phyloP scores from a whole-genome alignment of 2,329 filamentous ascomycete species.

The Cytospora schulzeri region DNA sequence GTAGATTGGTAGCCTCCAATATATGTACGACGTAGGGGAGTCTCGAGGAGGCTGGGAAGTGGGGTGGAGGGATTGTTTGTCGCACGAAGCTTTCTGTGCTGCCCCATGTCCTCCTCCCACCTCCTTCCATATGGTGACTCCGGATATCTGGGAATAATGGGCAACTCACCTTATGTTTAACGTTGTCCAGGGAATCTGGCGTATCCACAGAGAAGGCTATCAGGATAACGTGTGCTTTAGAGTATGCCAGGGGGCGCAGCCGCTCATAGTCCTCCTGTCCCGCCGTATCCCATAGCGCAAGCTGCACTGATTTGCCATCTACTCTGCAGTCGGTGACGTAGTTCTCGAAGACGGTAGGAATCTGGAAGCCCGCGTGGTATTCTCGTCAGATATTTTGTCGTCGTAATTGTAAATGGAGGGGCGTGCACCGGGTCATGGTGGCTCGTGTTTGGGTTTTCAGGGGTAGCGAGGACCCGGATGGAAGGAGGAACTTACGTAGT shows the following conservation, averaged over 20 bases:
- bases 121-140: neutral
- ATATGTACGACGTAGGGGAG: slow-evolving; percentile 12
- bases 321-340: slow-evolving; percentile 99
- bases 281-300: slow-evolving; percentile 99
- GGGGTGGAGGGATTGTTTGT: slow-evolving; percentile 12
- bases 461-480: slow-evolving; percentile 12
- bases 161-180: slow-evolving; percentile 85
- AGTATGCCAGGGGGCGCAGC: slow-evolving; percentile 90
- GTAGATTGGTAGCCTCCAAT: neutral
- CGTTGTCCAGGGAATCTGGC: slow-evolving; percentile 94
- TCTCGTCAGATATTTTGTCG: slow-evolving; percentile 20
- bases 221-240: slow-evolving; percentile 94
- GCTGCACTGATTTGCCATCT: slow-evolving; percentile 96
- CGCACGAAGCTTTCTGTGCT: slow-evolving; percentile 10
- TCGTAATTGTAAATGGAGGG: neutral
- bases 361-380: slow-evolving; percentile 52
- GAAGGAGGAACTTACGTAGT: slow-evolving; percentile 53
- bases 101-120: neutral
- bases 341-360: slow-evolving; percentile 98
- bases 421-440: neutral
- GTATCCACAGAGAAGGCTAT: slow-evolving; percentile 96
- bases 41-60: neutral
- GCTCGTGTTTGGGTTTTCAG: slow-evolving; percentile 27
- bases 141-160: neutral
- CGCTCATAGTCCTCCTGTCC: slow-evolving; percentile 99